These are phyloP conservation scores for Exidia glandulosa DNA, from an alignment of 768 basidiomycete genomes.

Conservation along the genomic window DNA sequence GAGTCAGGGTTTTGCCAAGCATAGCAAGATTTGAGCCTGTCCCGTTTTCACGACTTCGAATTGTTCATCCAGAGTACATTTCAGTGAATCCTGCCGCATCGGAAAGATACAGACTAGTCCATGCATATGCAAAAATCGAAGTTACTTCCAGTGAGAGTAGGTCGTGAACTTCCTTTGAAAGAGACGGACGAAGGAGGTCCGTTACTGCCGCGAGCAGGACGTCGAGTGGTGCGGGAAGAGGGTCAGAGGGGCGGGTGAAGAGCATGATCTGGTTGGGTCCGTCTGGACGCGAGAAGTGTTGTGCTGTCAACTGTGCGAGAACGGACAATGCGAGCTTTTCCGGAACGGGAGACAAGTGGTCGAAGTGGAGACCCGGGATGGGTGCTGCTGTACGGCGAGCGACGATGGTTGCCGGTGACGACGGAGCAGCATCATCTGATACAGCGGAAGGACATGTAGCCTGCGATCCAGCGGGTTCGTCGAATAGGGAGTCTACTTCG, in stretches of 20 bases:
- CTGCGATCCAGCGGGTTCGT: neutral
- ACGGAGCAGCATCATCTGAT: too few species aligned
- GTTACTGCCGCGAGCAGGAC: conserved; percentile 43
- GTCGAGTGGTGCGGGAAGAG: conserved; percentile 21
- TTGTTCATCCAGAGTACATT: too few species aligned
- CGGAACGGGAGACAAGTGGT: conserved; percentile 40
- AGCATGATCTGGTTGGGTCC: conserved; percentile 73
- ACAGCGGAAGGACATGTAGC: too few species aligned
- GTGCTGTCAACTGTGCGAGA: conserved; percentile 21
- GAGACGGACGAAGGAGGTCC: conserved; percentile 31
- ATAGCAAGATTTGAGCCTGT: too few species aligned
- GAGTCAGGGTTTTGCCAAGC: too few species aligned
- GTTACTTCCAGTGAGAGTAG: too few species aligned
- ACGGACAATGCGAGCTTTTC: conserved; percentile 37
- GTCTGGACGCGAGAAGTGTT: conserved; percentile 35
- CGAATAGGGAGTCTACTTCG: conserved; percentile 4
- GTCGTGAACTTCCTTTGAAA: conserved; percentile 39
- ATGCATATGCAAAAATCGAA: too few species aligned
- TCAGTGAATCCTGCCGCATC: too few species aligned
- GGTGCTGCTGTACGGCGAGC: conserved; percentile 33
- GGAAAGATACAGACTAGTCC: too few species aligned
- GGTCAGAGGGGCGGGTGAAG: conserved; percentile 29
- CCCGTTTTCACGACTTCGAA: too few species aligned
- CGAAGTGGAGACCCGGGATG: conserved; percentile 56
- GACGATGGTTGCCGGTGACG: too few species aligned